Percentiles rank a stretch among this genome's conserved stretches.
Conservation (phyloP, 1,284 basidiomycete genomes). For the Puccinia horiana region DNA sequence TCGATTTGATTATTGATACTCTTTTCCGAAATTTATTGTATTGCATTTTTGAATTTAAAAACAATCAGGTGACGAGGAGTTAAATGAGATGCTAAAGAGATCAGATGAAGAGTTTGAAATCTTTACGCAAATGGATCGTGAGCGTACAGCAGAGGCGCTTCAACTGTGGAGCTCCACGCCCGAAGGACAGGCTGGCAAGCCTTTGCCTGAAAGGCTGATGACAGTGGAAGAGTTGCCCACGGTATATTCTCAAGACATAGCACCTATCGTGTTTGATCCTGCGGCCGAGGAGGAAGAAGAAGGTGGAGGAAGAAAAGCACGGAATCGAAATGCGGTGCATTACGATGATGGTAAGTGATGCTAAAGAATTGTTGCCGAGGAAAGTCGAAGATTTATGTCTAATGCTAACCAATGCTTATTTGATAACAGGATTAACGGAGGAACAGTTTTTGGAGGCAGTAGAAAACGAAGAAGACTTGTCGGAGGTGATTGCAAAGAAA, state of each 20-base stretch:
- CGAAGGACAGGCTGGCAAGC: constrained; percentile 67
- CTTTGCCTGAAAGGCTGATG: constrained; percentile 76
- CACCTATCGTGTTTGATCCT: constrained; percentile 26
- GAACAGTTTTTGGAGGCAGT: constrained; percentile 59
- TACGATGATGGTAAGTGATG: constrained; percentile 57
- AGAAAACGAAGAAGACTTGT: constrained; percentile 58
- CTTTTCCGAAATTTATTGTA: neutral
- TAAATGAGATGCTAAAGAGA: constrained; percentile 90
- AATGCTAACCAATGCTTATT: neutral
- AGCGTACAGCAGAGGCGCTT: constrained; percentile 72
- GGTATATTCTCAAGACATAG: constrained; percentile 66
- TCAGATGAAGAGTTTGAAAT: constrained; percentile 74
- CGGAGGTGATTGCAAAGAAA: constrained; percentile 58
- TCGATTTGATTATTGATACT: neutral
- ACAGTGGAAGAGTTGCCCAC: constrained; percentile 86
- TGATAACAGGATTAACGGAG: constrained; percentile 54
- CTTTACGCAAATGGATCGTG: constrained; percentile 82
- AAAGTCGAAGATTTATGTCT: neutral
- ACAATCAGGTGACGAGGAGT: constrained; percentile 94
- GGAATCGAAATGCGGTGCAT: constrained; percentile 56
- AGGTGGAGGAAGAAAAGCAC: constrained; percentile 54
- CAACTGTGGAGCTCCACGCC: constrained; percentile 73
- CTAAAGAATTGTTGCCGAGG: neutral
- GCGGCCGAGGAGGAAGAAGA: constrained; percentile 54
- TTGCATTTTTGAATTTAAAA: constrained; percentile 60